Conservation (phyloP, 257 asterid genomes). For the Fraxinus americana region DNA sequence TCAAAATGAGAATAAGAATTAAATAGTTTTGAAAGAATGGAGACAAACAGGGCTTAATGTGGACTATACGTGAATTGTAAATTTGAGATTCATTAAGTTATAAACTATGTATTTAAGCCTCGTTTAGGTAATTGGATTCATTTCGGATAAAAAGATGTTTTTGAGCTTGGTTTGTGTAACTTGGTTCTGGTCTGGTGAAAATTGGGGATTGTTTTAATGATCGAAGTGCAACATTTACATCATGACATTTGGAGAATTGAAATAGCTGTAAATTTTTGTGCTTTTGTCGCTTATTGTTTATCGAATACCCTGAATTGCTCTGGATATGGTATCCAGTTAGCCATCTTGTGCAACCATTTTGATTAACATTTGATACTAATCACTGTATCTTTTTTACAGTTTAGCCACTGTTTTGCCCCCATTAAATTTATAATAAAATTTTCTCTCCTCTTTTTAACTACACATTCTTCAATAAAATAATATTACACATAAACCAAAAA, state of each 20-base stretch:
- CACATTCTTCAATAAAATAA: too few species aligned
- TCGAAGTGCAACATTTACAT: background rate
- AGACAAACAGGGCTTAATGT: background rate
- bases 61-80: background rate
- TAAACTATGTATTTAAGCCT: background rate
- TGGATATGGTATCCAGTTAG: background rate
- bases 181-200: slow-evolving; percentile 29
- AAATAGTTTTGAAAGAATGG: too few species aligned
- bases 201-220: background rate
- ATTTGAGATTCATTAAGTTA: background rate
- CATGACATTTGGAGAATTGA: background rate
- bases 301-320: background rate
- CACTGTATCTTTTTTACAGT: background rate
- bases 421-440: too few species aligned
- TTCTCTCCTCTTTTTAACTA: too few species aligned
- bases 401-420: too few species aligned
- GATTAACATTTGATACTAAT: background rate
- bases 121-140: slow-evolving; percentile 16
- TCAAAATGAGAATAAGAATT: too few species aligned
- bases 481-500: too few species aligned
- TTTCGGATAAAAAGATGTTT: slow-evolving; percentile 16
- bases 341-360: background rate
- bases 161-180: background rate
- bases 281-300: background rate
- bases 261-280: background rate